Conservation (phyloP, 371 early-diverging fungal species). For the Mortierella polycephala region DNA sequence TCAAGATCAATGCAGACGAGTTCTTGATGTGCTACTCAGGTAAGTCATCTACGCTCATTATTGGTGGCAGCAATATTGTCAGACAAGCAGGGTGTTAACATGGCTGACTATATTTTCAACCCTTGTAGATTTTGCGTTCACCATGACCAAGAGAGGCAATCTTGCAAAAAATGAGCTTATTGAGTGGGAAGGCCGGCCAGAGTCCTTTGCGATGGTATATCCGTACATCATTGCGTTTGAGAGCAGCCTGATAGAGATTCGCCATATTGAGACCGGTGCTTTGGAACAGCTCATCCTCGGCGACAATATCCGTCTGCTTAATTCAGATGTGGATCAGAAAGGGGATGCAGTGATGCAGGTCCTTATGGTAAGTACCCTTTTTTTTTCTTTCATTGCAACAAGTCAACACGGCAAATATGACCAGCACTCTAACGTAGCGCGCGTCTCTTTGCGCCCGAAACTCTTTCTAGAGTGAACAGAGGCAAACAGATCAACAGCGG, state of each 20-base stretch:
- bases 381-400: background rate
- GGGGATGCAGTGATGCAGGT: slow-evolving; percentile 37
- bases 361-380: slow-evolving; percentile 20
- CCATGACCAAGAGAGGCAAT: slow-evolving; percentile 41
- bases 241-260: slow-evolving; percentile 85
- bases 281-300: slow-evolving; percentile 68
- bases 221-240: slow-evolving; percentile 94
- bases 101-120: slow-evolving; percentile 14
- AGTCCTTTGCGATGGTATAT: slow-evolving; percentile 42
- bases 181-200: slow-evolving; percentile 47
- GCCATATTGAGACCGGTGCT: slow-evolving; percentile 81
- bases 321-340: slow-evolving; percentile 30
- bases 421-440: background rate
- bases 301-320: slow-evolving; percentile 30
- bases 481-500: slow-evolving; percentile 9
- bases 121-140: slow-evolving; percentile 48
- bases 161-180: slow-evolving; percentile 41
- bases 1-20: slow-evolving; percentile 75
- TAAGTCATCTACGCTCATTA: slow-evolving; percentile 29
- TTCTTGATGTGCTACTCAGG: slow-evolving; percentile 92
- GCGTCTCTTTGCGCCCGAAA: background rate
- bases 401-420: background rate
- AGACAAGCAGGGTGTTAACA: background rate
- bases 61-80: background rate
- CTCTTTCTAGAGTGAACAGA: slow-evolving; percentile 20